Evolutionary conservation across 768 basidiomycete species (phyloP), one percentile per base, ranked within the genome.

Genomic region (Pulveroboletus sp.): DNA sequence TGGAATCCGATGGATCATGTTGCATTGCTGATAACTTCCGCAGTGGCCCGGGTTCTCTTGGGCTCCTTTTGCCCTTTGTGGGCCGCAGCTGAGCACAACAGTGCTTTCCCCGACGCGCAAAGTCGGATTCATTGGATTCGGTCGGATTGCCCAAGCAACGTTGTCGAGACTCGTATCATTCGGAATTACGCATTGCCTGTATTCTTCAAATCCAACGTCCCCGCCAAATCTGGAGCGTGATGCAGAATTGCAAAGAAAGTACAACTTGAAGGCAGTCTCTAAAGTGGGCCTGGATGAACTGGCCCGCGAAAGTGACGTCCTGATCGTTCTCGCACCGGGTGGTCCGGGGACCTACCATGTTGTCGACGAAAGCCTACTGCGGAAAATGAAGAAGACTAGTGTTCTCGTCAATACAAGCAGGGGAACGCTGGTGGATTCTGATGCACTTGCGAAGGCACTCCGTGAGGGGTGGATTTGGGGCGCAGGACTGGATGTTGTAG

Each of bases 401-500:
- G 77, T 97, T 27, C 66, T 99, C 17, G 85, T 98, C 38, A 99
- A 99, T 63, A 79, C 86, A 2, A 81, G 82, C 12, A 74, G 95
- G 23, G 95, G 95, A 27, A 82, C 90, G 1, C 69, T 97, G 13
- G 90, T 99, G 7, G 93, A 99, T 65, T 90, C 90, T 1, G 82
- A 88, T 40, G 95, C 94, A 12, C 76, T 99, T 9, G 87, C 86
- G 2, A 80, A 76, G 51, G 95, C 94, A 2, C 69, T 98, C 36
- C 65, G 72, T 39, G 81, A 87, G 51, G 78, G 77, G 3, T 84
- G 85, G 81, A 87, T 99, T 20, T 94, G 87, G 77, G 94, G 84
- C 20, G 97, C 97, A 0, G 95, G 92, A 0, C 59, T 99, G 11
- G 95, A 99, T 65, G 95, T 98, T 31, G 83, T 97, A 7, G 90